These are phyloP conservation scores for Aspergillus affinis DNA, from an alignment of 495 filamentous ascomycete genomes.

Conservation along the genomic window DNA sequence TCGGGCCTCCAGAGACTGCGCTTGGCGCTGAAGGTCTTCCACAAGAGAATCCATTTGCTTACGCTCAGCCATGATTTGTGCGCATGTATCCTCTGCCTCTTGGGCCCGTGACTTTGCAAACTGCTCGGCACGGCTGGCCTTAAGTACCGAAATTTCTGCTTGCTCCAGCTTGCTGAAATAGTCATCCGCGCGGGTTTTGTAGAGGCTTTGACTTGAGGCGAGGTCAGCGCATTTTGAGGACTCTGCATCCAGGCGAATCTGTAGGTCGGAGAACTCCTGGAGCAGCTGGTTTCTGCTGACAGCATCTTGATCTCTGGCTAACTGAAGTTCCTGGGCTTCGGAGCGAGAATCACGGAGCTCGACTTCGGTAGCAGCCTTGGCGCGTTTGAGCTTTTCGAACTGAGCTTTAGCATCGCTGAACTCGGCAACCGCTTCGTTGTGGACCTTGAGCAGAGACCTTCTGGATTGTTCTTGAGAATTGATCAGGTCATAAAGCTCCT, in stretches of 20 bases:
- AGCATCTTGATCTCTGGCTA: conserved; percentile 78
- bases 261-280: conserved; percentile 89
- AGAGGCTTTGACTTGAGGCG: conserved; percentile 77
- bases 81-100: conserved; percentile 89
- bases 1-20: conserved; percentile 84
- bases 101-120: conserved; percentile 85
- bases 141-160: conserved; percentile 92
- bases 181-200: conserved; percentile 92
- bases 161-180: conserved; percentile 98
- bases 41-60: conserved; percentile 85
- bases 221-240: conserved; percentile 82
- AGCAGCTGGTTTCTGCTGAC: conserved; percentile 82
- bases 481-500: conserved; percentile 91
- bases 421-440: conserved; percentile 83
- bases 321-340: conserved; percentile 76
- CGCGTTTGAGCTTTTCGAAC: conserved; percentile 80
- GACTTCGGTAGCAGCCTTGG: conserved; percentile 76
- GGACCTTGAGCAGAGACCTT: conserved; percentile 73
- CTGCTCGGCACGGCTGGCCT: conserved; percentile 87
- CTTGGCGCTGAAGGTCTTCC: conserved; percentile 87
- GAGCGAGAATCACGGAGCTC: conserved; percentile 82
- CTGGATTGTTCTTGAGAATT: conserved; percentile 92
- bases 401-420: conserved; percentile 81
- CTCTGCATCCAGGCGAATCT: conserved; percentile 90
- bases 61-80: conserved; percentile 86